These are phyloP conservation scores for Penicillium canescens DNA, from an alignment of 495 filamentous ascomycete species.

Conservation along the genomic window DNA sequence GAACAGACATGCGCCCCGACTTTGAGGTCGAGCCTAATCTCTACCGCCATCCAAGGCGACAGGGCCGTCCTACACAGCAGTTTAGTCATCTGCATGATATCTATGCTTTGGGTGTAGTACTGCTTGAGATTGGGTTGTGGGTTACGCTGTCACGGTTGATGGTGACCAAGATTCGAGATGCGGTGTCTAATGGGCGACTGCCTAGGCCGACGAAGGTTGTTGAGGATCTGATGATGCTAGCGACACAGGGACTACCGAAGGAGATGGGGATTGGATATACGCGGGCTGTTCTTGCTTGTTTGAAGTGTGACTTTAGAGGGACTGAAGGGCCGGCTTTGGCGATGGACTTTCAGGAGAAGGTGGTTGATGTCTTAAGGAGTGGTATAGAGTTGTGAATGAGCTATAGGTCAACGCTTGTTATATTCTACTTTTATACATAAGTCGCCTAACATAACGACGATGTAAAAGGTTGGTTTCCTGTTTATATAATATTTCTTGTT, in stretches of 20 bases:
- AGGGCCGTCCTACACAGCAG: slow-evolving; percentile 15
- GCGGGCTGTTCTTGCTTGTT: slow-evolving; percentile 13
- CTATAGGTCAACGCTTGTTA: no score
- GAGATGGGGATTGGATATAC: slow-evolving; percentile 20
- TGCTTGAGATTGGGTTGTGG: slow-evolving; percentile 42
- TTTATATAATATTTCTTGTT: no score
- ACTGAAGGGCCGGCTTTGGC: slow-evolving; percentile 12
- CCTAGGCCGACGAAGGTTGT: slow-evolving; percentile 11
- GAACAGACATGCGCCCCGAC: slow-evolving; percentile 17
- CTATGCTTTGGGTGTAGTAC: slow-evolving; percentile 37
- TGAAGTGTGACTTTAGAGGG: slow-evolving; percentile 14
- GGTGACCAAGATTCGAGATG: slow-evolving; percentile 13
- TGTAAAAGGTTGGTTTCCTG: no score
- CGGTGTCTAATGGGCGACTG: slow-evolving; percentile 11
- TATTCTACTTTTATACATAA: no score
- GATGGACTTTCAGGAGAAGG: slow-evolving; percentile 19
- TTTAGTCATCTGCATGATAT: slow-evolving; percentile 38
- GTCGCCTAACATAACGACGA: no score
- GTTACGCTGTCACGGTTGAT: slow-evolving; percentile 18
- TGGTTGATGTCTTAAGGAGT: slow-evolving; percentile 11
- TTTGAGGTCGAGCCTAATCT: slow-evolving; percentile 22
- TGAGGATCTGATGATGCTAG: slow-evolving; percentile 11
- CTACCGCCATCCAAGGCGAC: slow-evolving; percentile 33
- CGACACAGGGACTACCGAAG: slow-evolving; percentile 6
- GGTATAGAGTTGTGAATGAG: slow-evolving; percentile 12